These are phyloP conservation scores for Elymus sibiricus DNA, from an alignment of 176 grass and related monocot species.

Conservation along the genomic window DNA sequence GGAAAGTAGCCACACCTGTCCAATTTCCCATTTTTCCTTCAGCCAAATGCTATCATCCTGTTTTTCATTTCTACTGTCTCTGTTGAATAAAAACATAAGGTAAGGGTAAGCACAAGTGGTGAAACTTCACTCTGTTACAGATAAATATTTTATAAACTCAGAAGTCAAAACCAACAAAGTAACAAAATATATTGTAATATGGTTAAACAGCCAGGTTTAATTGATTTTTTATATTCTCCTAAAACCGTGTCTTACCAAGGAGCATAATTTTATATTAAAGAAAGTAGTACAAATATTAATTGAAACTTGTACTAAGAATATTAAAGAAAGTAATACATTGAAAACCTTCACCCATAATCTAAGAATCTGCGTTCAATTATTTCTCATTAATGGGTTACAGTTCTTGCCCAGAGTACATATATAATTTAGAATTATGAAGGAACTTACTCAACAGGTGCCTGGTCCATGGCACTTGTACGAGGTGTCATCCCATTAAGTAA, in stretches of 20 bases:
- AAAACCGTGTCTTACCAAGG: background rate
- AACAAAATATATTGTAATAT: background rate
- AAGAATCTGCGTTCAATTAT: background rate
- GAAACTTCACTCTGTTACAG: background rate
- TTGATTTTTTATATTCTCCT: background rate
- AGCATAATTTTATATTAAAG: background rate
- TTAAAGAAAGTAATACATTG: background rate
- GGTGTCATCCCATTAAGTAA: conserved; percentile 37
- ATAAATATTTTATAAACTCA: background rate
- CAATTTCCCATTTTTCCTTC: conserved; percentile 82
- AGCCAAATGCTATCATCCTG: conserved; percentile 79
- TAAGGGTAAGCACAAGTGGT: conserved; percentile 1
- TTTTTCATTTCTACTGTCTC: conserved; percentile 47
- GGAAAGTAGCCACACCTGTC: conserved; percentile 55
- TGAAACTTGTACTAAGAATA: background rate
- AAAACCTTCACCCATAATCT: background rate
- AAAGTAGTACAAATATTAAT: background rate
- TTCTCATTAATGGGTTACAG: background rate
- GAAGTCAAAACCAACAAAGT: background rate
- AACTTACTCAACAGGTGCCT: conserved; percentile 44
- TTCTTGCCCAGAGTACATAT: background rate
- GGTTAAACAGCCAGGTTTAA: background rate
- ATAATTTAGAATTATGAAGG: background rate
- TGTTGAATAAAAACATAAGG: conserved; percentile 19
- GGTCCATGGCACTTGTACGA: conserved; percentile 16